These are phyloP conservation scores for Linaria vulgaris DNA, from an alignment of 257 asterid species.

Conservation along the genomic window DNA sequence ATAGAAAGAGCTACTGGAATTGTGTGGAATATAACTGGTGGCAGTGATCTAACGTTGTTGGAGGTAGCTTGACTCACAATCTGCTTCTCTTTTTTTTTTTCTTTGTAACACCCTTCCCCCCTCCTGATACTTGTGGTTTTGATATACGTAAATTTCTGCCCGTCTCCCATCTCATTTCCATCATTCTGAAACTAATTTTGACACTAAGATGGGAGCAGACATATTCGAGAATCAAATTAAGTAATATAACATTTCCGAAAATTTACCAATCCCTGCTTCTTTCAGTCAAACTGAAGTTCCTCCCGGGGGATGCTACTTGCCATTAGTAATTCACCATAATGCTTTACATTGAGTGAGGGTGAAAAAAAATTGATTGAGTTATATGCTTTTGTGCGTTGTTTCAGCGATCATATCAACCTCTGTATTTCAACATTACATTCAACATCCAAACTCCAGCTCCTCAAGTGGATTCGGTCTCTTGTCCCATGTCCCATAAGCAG, in stretches of 20 bases:
- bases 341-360: background rate
- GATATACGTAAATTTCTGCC: background rate
- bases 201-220: background rate
- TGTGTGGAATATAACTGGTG: conserved; percentile 98
- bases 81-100: conserved; percentile 4
- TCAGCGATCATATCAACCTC: background rate
- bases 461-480: no score
- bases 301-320: background rate
- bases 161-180: background rate
- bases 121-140: conserved; percentile 5
- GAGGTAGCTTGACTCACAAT: conserved; percentile 50
- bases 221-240: conserved; percentile 2
- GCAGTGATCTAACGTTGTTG: conserved; percentile 82
- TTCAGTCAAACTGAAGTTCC: background rate
- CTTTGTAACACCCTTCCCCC: conserved; percentile 7
- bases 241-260: background rate
- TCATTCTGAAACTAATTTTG: conserved; percentile 5
- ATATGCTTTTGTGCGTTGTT: background rate
- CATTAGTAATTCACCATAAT: background rate
- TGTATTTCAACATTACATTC: background rate
- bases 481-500: no score
- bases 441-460: no score
- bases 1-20: conserved; percentile 96
- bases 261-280: background rate
- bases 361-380: background rate